Percentiles rank a stretch among this genome's conserved stretches.
Evolutionary conservation across 805 yeast genomes (phyloP).

Genomic region (Schwanniomyces polymorphus): DNA sequence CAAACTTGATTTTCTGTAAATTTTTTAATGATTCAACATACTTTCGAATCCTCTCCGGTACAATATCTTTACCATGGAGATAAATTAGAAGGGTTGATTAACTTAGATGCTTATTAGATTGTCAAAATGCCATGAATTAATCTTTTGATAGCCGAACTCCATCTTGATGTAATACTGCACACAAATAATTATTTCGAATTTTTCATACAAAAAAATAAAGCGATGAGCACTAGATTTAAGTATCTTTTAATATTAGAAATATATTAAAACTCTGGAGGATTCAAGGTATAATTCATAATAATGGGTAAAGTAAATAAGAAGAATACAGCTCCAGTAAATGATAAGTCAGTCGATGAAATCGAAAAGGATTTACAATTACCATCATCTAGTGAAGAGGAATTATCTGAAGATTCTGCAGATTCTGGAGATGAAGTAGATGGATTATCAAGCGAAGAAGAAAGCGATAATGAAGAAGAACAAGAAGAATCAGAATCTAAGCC

Average conservation of each 20-base stretch:
- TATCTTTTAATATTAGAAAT: background rate
- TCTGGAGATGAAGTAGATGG: conserved; percentile 18
- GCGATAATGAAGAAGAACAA: conserved; percentile 10
- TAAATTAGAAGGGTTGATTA: too few relatives aligned
- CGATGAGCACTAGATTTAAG: background rate
- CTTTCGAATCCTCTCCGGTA: too few relatives aligned
- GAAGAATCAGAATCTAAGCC: conserved; percentile 15
- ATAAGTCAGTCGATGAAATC: conserved; percentile 18
- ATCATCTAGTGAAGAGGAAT: conserved; percentile 18
- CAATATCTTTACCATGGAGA: too few relatives aligned
- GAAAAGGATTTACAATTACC: conserved; percentile 16
- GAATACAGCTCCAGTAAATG: conserved; percentile 2
- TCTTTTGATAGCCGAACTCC: background rate
- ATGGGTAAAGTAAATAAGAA: conserved; percentile 8
- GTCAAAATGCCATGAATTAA: too few relatives aligned
- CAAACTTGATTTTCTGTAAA: too few relatives aligned
- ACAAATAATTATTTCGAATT: background rate
- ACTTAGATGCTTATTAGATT: too few relatives aligned
- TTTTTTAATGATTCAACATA: too few relatives aligned
- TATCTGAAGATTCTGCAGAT: conserved; percentile 19
- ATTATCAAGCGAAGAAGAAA: conserved; percentile 9
- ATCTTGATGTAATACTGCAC: background rate
- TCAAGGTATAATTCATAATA: background rate
- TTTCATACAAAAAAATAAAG: background rate
- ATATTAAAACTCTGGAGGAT: background rate